phyloP scores from a whole-genome alignment of 2,329 filamentous ascomycete genomes.

The Daldinia sp. region DNA sequence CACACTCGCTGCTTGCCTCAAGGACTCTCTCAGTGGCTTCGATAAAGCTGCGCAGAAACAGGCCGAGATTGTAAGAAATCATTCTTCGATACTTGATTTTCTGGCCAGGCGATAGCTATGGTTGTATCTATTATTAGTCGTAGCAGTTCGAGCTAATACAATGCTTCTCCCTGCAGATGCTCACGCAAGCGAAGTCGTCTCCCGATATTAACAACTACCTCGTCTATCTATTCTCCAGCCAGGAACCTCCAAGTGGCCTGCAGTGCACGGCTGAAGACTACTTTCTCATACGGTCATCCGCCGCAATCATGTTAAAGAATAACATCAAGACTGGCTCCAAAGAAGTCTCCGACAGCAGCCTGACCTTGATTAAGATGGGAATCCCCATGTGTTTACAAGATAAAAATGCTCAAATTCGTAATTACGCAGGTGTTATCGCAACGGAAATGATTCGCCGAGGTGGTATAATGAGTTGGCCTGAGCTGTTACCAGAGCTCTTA shows the following conservation, averaged over 20 bases:
- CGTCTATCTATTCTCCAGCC: conserved; percentile 83
- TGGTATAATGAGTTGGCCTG: conserved; percentile 89
- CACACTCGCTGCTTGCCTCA: conserved; percentile 88
- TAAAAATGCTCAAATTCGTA: conserved; percentile 81
- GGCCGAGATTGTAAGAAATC: conserved; percentile 77
- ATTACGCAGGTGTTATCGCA: conserved; percentile 90
- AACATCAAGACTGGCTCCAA: conserved; percentile 81
- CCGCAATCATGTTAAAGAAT: conserved; percentile 95
- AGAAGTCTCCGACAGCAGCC: conserved; percentile 75
- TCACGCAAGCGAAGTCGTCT: conserved; percentile 84
- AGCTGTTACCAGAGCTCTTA: conserved; percentile 84
- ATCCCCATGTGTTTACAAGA: conserved; percentile 85
- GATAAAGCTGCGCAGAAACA: conserved; percentile 84
- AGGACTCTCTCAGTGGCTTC: conserved; percentile 88
- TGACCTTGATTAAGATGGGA: conserved; percentile 80
- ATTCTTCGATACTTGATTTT: conserved; percentile 8
- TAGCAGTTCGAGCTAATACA: conserved; percentile 42
- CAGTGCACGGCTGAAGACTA: conserved; percentile 68
- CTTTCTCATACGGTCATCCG: conserved; percentile 82
- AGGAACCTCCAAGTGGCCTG: conserved; percentile 68
- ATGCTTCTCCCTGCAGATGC: conserved; percentile 70
- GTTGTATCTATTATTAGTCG: conserved; percentile 21
- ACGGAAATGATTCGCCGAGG: conserved; percentile 88
- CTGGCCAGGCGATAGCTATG: neutral
- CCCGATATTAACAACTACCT: conserved; percentile 98